These are phyloP conservation scores for Vaccinium corymbosum DNA, from an alignment of 148 eudicot species.

Conservation along the genomic window DNA sequence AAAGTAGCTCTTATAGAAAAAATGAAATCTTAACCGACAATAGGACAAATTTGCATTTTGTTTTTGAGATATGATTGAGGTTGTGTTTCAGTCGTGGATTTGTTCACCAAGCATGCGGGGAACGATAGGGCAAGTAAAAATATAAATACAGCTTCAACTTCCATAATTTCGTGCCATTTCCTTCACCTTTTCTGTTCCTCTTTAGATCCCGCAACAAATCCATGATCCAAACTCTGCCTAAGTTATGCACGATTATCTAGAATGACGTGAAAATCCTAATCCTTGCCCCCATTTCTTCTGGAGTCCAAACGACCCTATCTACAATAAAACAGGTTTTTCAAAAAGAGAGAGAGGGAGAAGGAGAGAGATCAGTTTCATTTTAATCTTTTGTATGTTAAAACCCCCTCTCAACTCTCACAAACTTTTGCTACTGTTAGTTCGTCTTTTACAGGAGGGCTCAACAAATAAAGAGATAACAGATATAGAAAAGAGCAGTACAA, in stretches of 20 bases:
- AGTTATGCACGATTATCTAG: neutral
- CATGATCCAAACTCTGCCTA: neutral
- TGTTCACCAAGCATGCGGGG: neutral
- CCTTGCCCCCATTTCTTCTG: neutral
- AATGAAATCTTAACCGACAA: neutral
- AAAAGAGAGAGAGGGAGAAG: neutral
- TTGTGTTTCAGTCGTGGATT: neutral
- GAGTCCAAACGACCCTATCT: neutral
- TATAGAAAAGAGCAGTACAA: neutral
- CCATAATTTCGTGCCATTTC: neutral
- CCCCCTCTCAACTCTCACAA: neutral
- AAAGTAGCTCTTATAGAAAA: neutral
- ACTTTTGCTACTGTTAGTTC: neutral
- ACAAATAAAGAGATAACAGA: neutral
- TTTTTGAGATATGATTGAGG: neutral
- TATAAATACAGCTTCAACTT: neutral
- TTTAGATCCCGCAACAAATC: neutral
- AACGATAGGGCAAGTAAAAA: neutral
- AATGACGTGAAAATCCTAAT: neutral
- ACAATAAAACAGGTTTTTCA: neutral
- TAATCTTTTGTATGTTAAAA: neutral
- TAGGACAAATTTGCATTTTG: neutral
- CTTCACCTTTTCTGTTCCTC: neutral
- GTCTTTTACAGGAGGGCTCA: neutral
- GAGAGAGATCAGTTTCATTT: neutral